Base-by-base conservation (phyloP, 2,329 filamentous ascomycete genomes). In the Hymenoscyphus fraxineus region DNA sequence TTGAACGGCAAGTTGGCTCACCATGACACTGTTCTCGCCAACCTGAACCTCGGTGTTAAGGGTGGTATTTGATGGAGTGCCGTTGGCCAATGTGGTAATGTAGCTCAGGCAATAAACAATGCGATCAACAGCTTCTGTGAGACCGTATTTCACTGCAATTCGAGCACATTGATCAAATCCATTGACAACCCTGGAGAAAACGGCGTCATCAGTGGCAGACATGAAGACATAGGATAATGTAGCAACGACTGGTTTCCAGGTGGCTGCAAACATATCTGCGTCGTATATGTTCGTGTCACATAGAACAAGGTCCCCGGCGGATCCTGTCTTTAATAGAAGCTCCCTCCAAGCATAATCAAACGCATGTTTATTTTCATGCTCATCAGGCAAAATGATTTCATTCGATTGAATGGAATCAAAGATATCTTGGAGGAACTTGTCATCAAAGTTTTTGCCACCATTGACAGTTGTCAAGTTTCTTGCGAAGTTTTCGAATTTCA, bases 321-420 rank as follows among this genome's bases (percentile, higher is more conserved):
- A 86, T 69, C 91, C 88, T 0, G 93, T 89, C 79, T 98, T 98
- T 68, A 93, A 79, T 51, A 98, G 80, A 12, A 99, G 80, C 76
- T 99, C 95, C 76, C 94, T 94, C 95, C 95, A 99, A 1, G 95
- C 94, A 77, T 96, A 95, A 76, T 98, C 94, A 74, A 98, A 98
- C 1, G 93, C 93, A 78, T 97, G 90, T 75, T 94, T 91, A 76
- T 97, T 97, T 74, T 97, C 93, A 76, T 98, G 95, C 77, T 99
- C 95, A 69, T 98, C 95, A 0, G 95, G 95, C 27, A 99, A 80
- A 68, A 99, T 97, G 68, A 99, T 99, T 77, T 99, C 95, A 69
- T 95, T 92, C 19, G 87, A 87, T 75, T 90, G 92, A 79, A 99
- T 99, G 0, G 92, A 92, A 71, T 97, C 88, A 73, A 89, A 99